Percentiles rank a stretch among this genome's conserved stretches.
Conservation (phyloP, 495 filamentous ascomycete genomes). For the Aspergillus nidulans region DNA sequence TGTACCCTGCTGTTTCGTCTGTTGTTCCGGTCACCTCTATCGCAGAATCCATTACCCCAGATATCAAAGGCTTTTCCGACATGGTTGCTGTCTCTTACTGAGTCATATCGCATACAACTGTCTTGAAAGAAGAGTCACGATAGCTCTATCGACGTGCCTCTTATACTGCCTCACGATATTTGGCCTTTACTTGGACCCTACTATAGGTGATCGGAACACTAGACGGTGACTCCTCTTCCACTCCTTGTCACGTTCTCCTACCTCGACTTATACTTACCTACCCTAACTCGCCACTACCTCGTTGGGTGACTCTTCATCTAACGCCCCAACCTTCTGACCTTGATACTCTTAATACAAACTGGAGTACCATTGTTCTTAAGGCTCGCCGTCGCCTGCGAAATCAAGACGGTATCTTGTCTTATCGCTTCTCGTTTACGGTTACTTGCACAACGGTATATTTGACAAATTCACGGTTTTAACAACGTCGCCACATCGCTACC, state of each 20-base stretch:
- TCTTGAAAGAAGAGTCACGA: constrained; percentile 16
- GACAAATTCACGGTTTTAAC: constrained; percentile 31
- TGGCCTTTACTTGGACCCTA: constrained; percentile 21
- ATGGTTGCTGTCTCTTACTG: constrained; percentile 22
- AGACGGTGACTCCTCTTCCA: constrained; percentile 12
- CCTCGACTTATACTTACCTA: constrained; percentile 4
- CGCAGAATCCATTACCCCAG: constrained; percentile 24
- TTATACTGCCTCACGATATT: constrained; percentile 12
- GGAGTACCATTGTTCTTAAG: constrained; percentile 35
- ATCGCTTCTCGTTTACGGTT: constrained; percentile 47
- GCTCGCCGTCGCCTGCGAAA: constrained; percentile 45
- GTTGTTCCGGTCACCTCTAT: constrained; percentile 30
- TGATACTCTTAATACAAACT: constrained; percentile 30
- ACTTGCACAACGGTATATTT: constrained; percentile 42
- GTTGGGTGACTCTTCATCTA: constrained; percentile 11
- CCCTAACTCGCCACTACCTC: not conserved
- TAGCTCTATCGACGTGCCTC: constrained; percentile 14
- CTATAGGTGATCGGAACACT: constrained; percentile 26
- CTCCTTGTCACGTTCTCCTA: constrained; percentile 1
- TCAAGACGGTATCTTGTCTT: constrained; percentile 44
- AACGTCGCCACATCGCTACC: constrained; percentile 25
- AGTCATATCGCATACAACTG: constrained; percentile 15
- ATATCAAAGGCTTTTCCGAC: constrained; percentile 19
- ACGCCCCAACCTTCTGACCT: constrained; percentile 12
- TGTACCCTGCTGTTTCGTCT: constrained; percentile 29